These are phyloP conservation scores for Sophora flavescens DNA, from an alignment of 306 rosid species.

Conservation along the genomic window DNA sequence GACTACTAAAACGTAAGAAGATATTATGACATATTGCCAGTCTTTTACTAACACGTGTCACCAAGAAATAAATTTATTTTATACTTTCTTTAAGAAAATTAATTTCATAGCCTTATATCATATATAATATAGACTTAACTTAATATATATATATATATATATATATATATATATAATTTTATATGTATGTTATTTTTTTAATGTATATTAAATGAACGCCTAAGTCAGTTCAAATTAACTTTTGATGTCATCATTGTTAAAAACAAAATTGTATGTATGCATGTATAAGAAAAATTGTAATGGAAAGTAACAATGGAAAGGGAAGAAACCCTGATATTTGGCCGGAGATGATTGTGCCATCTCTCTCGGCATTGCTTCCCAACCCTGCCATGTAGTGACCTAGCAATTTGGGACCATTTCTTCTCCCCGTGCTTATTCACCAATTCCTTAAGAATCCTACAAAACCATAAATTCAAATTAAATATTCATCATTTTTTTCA, in stretches of 20 bases:
- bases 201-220: no score
- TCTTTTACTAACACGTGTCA: not conserved
- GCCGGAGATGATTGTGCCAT: conserved; percentile 83
- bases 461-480: conserved; percentile 27
- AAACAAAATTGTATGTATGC: not conserved
- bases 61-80: not conserved
- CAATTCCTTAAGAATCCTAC: conserved; percentile 56
- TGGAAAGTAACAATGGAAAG: no score
- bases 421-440: conserved; percentile 54
- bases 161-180: no score
- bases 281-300: not conserved
- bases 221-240: no score
- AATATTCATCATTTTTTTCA: not conserved
- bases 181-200: no score
- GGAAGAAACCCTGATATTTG: conserved; percentile 66
- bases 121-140: not conserved
- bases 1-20: not conserved
- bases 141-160: no score
- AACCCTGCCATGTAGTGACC: conserved; percentile 55
- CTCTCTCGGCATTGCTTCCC: conserved; percentile 89
- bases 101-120: not conserved
- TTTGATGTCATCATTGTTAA: no score
- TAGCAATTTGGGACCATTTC: conserved; percentile 74
- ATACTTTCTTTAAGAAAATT: not conserved
- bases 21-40: not conserved